These are phyloP conservation scores for Neurospora sp. DNA, from an alignment of 495 filamentous ascomycete species.

Conservation along the genomic window DNA sequence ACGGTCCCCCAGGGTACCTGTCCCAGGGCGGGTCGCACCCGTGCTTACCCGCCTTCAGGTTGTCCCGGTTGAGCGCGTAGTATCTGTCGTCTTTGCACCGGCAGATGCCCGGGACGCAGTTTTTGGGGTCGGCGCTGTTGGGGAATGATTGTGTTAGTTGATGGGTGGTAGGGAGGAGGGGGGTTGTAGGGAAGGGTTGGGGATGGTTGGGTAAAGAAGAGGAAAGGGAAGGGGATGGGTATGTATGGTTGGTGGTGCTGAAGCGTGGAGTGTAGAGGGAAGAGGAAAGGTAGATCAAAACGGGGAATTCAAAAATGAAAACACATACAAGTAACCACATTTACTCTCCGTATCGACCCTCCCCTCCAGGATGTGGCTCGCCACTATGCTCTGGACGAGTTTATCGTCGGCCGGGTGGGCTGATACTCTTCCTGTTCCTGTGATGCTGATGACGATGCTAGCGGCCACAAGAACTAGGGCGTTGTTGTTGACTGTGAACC, in stretches of 20 bases:
- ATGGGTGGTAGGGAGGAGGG: no score
- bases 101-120: not conserved
- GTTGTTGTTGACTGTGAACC: not conserved
- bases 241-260: not conserved
- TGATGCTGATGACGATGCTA: not conserved
- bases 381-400: not conserved
- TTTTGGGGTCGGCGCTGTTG: not conserved
- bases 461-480: not conserved
- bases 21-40: not conserved
- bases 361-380: not conserved
- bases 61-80: not conserved
- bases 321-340: not conserved
- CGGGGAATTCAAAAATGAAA: not conserved
- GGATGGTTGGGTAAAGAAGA: not conserved
- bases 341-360: not conserved
- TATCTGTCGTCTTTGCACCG: not conserved
- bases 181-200: no score
- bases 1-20: not conserved
- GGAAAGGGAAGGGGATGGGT: not conserved
- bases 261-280: not conserved
- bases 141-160: not conserved
- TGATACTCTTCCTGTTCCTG: not conserved
- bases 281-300: not conserved
- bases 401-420: not conserved
- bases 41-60: not conserved